These are phyloP conservation scores for Cladosporium sp. DNA, from an alignment of 2,329 filamentous ascomycete species.

Conservation along the genomic window DNA sequence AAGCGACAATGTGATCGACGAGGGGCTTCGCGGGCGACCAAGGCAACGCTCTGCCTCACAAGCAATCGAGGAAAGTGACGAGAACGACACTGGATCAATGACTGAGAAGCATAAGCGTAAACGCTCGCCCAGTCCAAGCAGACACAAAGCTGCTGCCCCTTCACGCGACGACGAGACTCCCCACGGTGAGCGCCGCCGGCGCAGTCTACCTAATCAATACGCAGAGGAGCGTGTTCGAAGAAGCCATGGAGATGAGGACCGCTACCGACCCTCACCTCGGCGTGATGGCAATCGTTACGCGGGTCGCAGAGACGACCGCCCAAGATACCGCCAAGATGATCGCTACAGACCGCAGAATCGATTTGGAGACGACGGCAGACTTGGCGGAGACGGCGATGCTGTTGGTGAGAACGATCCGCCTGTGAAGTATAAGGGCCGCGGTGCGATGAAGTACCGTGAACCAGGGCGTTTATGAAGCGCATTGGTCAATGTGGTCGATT, in stretches of 20 bases:
- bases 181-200: conserved; percentile 26
- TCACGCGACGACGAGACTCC: conserved; percentile 12
- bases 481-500: not conserved
- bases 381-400: conserved; percentile 23
- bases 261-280: conserved; percentile 29
- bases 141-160: conserved; percentile 18
- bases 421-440: conserved; percentile 39
- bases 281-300: conserved; percentile 21
- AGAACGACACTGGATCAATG: conserved; percentile 19
- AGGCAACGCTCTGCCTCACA: conserved; percentile 30
- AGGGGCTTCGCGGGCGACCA: conserved; percentile 33
- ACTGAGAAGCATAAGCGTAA: conserved; percentile 32
- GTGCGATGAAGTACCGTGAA: conserved; percentile 37
- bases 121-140: conserved; percentile 31
- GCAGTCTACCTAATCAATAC: conserved; percentile 37
- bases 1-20: conserved; percentile 34
- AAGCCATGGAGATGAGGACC: conserved; percentile 21
- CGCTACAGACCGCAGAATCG: conserved; percentile 33
- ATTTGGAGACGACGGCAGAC: conserved; percentile 37
- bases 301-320: conserved; percentile 14
- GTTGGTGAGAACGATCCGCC: conserved; percentile 26
- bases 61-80: conserved; percentile 23
- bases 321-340: conserved; percentile 18
- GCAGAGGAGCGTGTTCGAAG: conserved; percentile 20
- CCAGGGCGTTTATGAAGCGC: conserved; percentile 18